phyloP scores from a whole-genome alignment of 352 stramenopile genomes.

The Phytophthora hybrid region DNA sequence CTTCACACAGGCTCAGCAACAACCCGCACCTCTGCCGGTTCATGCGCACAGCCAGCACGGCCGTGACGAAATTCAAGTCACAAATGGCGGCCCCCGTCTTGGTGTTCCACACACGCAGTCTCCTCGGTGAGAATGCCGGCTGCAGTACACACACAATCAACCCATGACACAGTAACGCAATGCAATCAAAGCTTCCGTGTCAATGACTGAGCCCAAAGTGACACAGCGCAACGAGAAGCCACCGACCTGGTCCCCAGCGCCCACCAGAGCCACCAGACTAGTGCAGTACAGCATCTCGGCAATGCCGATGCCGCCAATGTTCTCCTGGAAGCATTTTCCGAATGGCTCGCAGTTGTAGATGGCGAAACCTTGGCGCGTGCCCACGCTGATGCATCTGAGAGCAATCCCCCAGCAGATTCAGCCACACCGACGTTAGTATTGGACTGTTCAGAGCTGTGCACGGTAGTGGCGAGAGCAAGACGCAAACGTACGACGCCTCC shows the following conservation, averaged over 20 bases:
- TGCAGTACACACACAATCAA: slow-evolving; percentile 27
- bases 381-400: slow-evolving; percentile 90
- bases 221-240: neutral
- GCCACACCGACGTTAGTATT: neutral
- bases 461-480: neutral
- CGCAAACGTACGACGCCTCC: slow-evolving; percentile 79
- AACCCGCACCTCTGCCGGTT: slow-evolving; percentile 83
- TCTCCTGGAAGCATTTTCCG: slow-evolving; percentile 88
- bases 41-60: slow-evolving; percentile 91
- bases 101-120: slow-evolving; percentile 93
- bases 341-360: slow-evolving; percentile 95
- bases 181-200: neutral
- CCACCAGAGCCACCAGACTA: slow-evolving; percentile 92
- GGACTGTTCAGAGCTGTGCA: neutral
- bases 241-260: slow-evolving; percentile 87
- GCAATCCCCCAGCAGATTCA: neutral
- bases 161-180: neutral
- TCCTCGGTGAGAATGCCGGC: slow-evolving; percentile 90
- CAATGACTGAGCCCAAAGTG: neutral
- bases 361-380: slow-evolving; percentile 85
- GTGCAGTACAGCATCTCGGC: slow-evolving; percentile 95
- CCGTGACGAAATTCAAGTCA: slow-evolving; percentile 93
- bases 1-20: neutral
- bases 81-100: slow-evolving; percentile 92
- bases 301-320: slow-evolving; percentile 90